Evolutionary conservation across 306 rosid genomes (phyloP).

Genomic region (Dryas drummondii): DNA sequence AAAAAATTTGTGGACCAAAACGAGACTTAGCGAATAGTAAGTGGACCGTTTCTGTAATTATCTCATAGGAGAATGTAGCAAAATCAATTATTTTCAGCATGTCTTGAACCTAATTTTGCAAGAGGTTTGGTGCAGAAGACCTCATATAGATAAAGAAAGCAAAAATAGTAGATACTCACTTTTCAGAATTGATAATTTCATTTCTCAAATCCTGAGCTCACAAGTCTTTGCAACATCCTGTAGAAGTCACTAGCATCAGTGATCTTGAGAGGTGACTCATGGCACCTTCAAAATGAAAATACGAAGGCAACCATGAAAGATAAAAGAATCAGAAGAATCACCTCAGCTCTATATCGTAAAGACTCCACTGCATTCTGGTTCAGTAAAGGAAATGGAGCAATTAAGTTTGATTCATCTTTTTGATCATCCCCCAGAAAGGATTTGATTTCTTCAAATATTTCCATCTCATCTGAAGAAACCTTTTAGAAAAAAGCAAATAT

Average conservation of each 20-base stretch:
- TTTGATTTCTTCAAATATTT: conserved; percentile 67
- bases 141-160: not conserved
- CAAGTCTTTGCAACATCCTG: conserved; percentile 82
- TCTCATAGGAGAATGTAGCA: not conserved
- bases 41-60: too few relatives aligned
- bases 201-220: conserved; percentile 91
- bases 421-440: conserved; percentile 60
- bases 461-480: conserved; percentile 91
- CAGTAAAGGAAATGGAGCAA: conserved; percentile 70
- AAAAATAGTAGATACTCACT: conserved; percentile 49
- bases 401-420: conserved; percentile 46
- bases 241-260: conserved; percentile 25
- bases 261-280: conserved; percentile 3
- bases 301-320: not conserved
- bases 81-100: not conserved
- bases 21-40: too few relatives aligned
- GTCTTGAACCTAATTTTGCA: not conserved
- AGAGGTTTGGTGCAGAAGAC: not conserved
- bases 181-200: conserved; percentile 89
- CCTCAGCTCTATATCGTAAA: conserved; percentile 94
- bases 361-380: conserved; percentile 82
- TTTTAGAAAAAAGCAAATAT: conserved; percentile 24
- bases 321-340: conserved; percentile 29
- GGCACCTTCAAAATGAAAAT: conserved; percentile 2
- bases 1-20: too few relatives aligned